Conservation (phyloP, 2,329 filamentous ascomycete genomes). For the Leptographium galeiforme region DNA sequence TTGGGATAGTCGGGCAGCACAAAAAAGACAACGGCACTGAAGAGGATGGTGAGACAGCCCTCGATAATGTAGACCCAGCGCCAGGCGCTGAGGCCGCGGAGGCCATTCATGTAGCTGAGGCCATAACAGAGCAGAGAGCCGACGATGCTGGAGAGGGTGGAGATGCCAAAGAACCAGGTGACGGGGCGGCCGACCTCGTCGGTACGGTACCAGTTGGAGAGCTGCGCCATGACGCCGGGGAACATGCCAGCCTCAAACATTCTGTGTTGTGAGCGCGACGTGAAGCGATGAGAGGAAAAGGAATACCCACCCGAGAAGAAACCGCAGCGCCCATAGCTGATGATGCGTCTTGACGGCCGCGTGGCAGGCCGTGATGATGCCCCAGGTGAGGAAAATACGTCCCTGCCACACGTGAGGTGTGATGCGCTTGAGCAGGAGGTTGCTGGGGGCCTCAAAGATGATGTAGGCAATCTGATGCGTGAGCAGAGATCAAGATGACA, state of each 20-base stretch:
- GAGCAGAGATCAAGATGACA: not conserved
- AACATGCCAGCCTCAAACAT: conserved; percentile 28
- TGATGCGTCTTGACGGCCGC: conserved; percentile 24
- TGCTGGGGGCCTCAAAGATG: conserved; percentile 51
- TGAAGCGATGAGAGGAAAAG: not conserved
- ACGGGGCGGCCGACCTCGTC: conserved; percentile 27
- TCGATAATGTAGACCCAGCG: conserved; percentile 7
- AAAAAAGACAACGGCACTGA: conserved; percentile 14
- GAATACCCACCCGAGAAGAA: conserved; percentile 20
- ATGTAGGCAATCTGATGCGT: conserved; percentile 31
- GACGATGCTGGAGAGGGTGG: conserved; percentile 21
- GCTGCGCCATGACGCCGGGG: conserved; percentile 24
- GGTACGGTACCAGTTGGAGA: conserved; percentile 31
- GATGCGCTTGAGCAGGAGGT: conserved; percentile 47
- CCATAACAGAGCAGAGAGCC: conserved; percentile 20
- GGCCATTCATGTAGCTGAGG: conserved; percentile 34
- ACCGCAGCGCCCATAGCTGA: conserved; percentile 23
- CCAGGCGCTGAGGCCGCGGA: conserved; percentile 11
- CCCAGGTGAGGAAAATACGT: conserved; percentile 41
- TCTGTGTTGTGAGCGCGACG: conserved; percentile 3
- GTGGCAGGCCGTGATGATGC: conserved; percentile 25
- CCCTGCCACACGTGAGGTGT: conserved; percentile 48
- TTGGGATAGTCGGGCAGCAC: conserved; percentile 44
- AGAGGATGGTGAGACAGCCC: conserved; percentile 6
- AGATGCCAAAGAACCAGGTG: conserved; percentile 27